Conservation (phyloP, 495 filamentous ascomycete species). For the Penicillium malachiteum region DNA sequence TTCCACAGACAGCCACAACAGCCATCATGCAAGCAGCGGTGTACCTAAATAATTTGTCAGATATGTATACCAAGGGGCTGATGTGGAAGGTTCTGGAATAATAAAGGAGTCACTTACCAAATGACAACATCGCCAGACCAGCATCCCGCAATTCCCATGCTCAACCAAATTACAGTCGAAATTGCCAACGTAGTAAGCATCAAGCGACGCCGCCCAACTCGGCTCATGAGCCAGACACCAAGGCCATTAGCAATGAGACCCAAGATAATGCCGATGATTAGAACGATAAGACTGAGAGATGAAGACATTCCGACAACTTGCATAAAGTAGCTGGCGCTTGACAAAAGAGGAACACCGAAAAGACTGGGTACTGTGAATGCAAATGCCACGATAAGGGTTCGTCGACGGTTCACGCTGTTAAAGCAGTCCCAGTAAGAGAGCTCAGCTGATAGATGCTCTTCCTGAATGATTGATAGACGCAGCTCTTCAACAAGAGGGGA, state of each 20-base stretch:
- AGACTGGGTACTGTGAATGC: slow-evolving; percentile 26
- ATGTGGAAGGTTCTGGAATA: not conserved
- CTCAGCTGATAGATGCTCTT: slow-evolving; percentile 15
- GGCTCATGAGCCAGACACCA: slow-evolving; percentile 27
- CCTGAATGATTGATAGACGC: slow-evolving; percentile 20
- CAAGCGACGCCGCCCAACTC: slow-evolving; percentile 25
- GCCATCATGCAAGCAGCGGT: slow-evolving; percentile 26
- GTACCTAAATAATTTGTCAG: slow-evolving; percentile 22
- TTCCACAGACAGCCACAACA: slow-evolving; percentile 20
- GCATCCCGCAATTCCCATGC: slow-evolving; percentile 33
- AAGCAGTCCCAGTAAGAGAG: slow-evolving; percentile 44
- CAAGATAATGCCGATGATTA: slow-evolving; percentile 28
- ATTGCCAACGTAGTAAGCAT: slow-evolving; percentile 19
- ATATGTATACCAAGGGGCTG: not conserved
- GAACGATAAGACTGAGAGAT: slow-evolving; percentile 25
- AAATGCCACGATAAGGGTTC: slow-evolving; percentile 50
- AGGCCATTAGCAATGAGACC: slow-evolving; percentile 28
- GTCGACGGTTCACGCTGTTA: slow-evolving; percentile 40
- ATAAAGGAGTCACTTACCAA: slow-evolving; percentile 21
- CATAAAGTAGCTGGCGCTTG: slow-evolving; percentile 35
- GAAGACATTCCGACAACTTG: slow-evolving; percentile 33
- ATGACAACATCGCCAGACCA: slow-evolving; percentile 23
- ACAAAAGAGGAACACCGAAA: slow-evolving; percentile 30
- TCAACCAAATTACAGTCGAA: slow-evolving; percentile 25
- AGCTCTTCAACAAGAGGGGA: slow-evolving; percentile 10